A percentile compares a stretch with the other conserved stretches of the same genome.
Conservation (phyloP, 225 moss, liverwort and hornwort species). For the Takakia lepidozioides region DNA sequence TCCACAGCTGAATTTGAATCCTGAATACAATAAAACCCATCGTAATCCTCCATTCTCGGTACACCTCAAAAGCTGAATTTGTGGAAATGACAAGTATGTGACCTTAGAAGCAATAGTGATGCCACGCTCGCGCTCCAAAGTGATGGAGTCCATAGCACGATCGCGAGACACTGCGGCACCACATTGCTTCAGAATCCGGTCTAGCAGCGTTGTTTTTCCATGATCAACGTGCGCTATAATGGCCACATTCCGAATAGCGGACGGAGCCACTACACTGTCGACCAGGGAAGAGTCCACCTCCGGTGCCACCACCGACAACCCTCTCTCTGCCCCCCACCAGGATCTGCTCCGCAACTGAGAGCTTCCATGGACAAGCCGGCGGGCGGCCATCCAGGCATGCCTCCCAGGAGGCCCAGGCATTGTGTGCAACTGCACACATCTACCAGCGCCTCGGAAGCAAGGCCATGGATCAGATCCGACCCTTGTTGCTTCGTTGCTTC, state of each 20-base stretch:
- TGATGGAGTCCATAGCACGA: conserved; percentile 95
- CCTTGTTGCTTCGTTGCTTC: too few species aligned
- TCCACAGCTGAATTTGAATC: too few species aligned
- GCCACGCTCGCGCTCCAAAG: conserved; percentile 83
- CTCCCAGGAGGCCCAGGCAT: too few species aligned
- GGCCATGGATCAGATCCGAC: too few species aligned
- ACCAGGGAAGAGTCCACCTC: conserved; percentile 18
- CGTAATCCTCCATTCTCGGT: too few species aligned
- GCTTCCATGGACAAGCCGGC: too few species aligned
- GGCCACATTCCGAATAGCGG: conserved; percentile 84
- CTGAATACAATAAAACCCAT: too few species aligned
- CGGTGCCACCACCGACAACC: conserved; percentile 30
- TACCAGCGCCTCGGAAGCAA: too few species aligned
- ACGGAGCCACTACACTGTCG: conserved; percentile 23
- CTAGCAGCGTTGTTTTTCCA: conserved; percentile 94
- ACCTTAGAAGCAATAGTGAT: conserved; percentile 93
- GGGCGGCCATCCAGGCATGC: too few species aligned
- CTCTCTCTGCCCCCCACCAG: too few species aligned
- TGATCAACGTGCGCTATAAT: conserved; percentile 98
- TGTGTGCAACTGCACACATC: too few species aligned
- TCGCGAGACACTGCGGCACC: conserved; percentile 81
- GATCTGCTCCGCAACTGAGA: too few species aligned
- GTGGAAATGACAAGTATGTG: neutral
- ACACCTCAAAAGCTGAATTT: neutral
- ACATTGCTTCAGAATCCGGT: conserved; percentile 86